These are phyloP conservation scores for Eucalyptus paniculata DNA, from an alignment of 345 rosid species.

Conservation along the genomic window DNA sequence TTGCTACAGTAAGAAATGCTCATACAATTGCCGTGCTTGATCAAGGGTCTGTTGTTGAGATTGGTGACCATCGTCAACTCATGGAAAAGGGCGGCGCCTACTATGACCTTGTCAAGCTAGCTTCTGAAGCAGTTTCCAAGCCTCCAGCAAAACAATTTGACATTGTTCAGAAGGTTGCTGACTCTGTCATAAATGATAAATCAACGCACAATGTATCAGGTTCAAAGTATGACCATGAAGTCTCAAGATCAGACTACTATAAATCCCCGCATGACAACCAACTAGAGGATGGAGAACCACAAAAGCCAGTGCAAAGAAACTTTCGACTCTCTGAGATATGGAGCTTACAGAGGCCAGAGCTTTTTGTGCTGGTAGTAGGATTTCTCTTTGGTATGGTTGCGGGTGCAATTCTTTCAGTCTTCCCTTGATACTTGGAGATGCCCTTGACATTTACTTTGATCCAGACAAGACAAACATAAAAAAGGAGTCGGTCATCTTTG, in stretches of 20 bases:
- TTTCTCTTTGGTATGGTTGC: slow-evolving; percentile 33
- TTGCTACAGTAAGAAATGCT: slow-evolving; percentile 52
- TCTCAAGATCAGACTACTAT: slow-evolving; percentile 16
- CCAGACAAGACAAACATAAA: not conserved
- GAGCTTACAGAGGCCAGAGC: slow-evolving; percentile 51
- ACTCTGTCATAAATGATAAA: slow-evolving; percentile 10
- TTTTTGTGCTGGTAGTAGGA: slow-evolving; percentile 24
- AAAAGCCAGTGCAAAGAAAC: slow-evolving; percentile 2
- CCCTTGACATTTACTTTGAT: slow-evolving; percentile 31
- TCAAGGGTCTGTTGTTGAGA: slow-evolving; percentile 38
- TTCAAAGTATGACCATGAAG: slow-evolving; percentile 9
- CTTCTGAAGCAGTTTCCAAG: slow-evolving; percentile 25
- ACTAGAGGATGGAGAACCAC: slow-evolving; percentile 6
- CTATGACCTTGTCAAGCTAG: slow-evolving; percentile 41
- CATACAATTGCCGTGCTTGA: slow-evolving; percentile 37
- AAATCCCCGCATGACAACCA: slow-evolving; percentile 9
- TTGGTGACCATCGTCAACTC: slow-evolving; percentile 37
- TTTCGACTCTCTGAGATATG: slow-evolving; percentile 33
- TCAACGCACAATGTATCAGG: slow-evolving; percentile 5
- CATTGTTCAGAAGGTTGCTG: not conserved
- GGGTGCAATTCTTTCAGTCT: slow-evolving; percentile 53
- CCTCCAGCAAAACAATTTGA: slow-evolving; percentile 1
- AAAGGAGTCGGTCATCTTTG: slow-evolving; percentile 19
- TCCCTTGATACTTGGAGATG: slow-evolving; percentile 42
- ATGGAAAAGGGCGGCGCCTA: slow-evolving; percentile 35